Evolutionary conservation across 345 rosid species (phyloP).

Genomic region (Citrus medica): DNA sequence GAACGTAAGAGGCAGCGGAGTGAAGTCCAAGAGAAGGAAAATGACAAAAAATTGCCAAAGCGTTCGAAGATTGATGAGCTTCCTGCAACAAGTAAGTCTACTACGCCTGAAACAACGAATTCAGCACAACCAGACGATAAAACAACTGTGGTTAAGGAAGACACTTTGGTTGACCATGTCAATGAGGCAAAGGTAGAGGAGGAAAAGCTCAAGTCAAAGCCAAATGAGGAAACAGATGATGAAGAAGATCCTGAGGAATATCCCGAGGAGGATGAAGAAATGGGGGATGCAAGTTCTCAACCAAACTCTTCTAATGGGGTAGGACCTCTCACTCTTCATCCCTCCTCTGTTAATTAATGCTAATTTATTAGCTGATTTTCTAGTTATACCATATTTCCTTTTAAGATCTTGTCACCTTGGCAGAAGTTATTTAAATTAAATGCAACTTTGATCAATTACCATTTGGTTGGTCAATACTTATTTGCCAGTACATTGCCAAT

Average conservation of each 20-base stretch:
- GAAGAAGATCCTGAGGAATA: conserved; percentile 80
- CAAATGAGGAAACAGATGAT: conserved; percentile 33
- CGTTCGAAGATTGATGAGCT: conserved; percentile 53
- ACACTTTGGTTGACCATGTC: conserved; percentile 28
- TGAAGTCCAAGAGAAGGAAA: conserved; percentile 46
- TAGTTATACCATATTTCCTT: background rate
- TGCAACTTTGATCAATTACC: background rate
- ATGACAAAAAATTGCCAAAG: conserved; percentile 43
- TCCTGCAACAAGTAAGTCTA: conserved; percentile 40
- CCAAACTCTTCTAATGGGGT: conserved; percentile 51
- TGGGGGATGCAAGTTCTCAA: conserved; percentile 46
- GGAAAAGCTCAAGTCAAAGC: conserved; percentile 36
- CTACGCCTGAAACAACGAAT: conserved; percentile 24
- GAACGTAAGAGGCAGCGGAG: conserved; percentile 69
- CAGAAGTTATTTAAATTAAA: background rate
- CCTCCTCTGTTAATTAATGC: background rate
- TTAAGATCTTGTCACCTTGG: background rate
- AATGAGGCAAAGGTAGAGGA: conserved; percentile 37
- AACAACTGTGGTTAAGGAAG: conserved; percentile 31
- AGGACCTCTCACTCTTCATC: conserved; percentile 4
- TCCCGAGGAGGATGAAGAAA: conserved; percentile 54
- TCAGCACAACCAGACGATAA: conserved; percentile 38
- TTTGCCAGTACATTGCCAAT: too few relatives aligned
- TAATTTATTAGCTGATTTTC: background rate
- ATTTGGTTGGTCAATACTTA: background rate